phyloP scores from a whole-genome alignment of 139 green algal genomes.

The Microglena sp. region DNA sequence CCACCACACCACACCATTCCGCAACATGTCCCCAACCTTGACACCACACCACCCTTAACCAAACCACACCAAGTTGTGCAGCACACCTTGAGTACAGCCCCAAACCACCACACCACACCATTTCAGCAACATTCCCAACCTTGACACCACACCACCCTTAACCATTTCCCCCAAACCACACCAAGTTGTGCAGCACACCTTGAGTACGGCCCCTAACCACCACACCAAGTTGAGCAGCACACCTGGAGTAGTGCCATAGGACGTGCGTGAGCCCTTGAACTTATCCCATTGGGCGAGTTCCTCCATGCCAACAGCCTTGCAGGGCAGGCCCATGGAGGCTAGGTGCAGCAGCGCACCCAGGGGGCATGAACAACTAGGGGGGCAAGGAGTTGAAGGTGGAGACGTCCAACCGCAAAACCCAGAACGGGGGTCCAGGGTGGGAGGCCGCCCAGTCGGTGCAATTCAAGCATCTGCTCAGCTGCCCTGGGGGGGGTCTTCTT shows the following conservation, averaged over 20 bases:
- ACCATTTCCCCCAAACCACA: no score
- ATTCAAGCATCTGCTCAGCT: conserved; percentile 15
- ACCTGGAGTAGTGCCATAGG: conserved; percentile 6
- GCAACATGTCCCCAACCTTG: no score
- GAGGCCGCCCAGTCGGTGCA: conserved; percentile 7
- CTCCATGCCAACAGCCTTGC: conserved; percentile 6
- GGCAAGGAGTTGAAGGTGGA: conserved; percentile 17
- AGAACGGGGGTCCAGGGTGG: conserved; percentile 19
- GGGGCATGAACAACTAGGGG: conserved; percentile 18
- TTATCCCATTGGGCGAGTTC: conserved; percentile 13
- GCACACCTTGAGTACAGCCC: no score
- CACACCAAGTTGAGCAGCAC: no score
- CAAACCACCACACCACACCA: no score
- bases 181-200: no score
- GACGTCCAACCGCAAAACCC: conserved; percentile 8
- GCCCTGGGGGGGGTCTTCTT: conserved; percentile 24
- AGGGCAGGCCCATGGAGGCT: not conserved
- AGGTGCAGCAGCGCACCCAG: not conserved
- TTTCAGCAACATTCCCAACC: no score
- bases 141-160: no score
- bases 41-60: no score
- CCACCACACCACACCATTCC: no score
- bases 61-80: no score
- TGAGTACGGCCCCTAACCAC: no score
- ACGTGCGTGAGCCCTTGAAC: conserved; percentile 11